Conservation (phyloP, 805 yeast species). For the Scheffersomyces amazonensis region DNA sequence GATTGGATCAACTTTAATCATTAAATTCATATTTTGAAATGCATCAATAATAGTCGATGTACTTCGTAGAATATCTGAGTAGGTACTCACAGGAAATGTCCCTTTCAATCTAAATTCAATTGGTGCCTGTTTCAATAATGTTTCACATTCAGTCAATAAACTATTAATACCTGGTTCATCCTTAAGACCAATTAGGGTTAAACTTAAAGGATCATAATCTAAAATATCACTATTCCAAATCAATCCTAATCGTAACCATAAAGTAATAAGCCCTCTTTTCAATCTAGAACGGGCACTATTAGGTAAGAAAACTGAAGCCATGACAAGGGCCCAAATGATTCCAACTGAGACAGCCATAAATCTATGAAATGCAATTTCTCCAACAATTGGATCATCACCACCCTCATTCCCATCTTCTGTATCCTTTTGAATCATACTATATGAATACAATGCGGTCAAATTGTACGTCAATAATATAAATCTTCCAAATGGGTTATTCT, state of each 20-base stretch:
- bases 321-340: constrained; percentile 69
- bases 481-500: constrained; percentile 60
- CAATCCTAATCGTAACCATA: constrained; percentile 80
- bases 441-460: constrained; percentile 73
- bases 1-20: constrained; percentile 60
- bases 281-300: constrained; percentile 71
- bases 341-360: constrained; percentile 72
- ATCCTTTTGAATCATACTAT: constrained; percentile 59
- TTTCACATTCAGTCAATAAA: constrained; percentile 58
- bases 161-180: constrained; percentile 48
- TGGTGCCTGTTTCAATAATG: constrained; percentile 66
- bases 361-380: constrained; percentile 76
- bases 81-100: constrained; percentile 55
- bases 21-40: constrained; percentile 67
- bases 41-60: constrained; percentile 72
- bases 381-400: constrained; percentile 63
- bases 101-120: constrained; percentile 76
- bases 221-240: constrained; percentile 78
- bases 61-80: constrained; percentile 46
- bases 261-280: constrained; percentile 58
- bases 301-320: constrained; percentile 67
- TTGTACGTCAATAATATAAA: constrained; percentile 75
- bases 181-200: constrained; percentile 38
- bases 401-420: constrained; percentile 64
- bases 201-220: constrained; percentile 30